Percentiles rank a stretch among this genome's conserved stretches.
Evolutionary conservation across 2,329 filamentous ascomycete genomes (phyloP).

Genomic region (Magnaporthales sp.): DNA sequence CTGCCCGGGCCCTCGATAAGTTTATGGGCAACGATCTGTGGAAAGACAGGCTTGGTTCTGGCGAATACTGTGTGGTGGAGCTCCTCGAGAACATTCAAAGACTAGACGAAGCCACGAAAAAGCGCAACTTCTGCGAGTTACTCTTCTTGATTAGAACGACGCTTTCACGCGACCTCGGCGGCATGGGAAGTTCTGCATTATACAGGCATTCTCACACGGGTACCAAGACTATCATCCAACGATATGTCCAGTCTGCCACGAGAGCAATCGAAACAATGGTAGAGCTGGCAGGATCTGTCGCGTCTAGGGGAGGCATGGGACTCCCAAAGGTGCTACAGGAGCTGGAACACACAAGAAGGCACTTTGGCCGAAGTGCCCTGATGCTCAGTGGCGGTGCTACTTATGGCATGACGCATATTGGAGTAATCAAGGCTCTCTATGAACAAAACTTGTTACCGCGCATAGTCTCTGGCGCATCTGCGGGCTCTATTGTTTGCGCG

Average conservation of each 20-base stretch:
- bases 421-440: constrained; percentile 74
- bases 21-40: constrained; percentile 75
- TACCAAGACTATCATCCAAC: constrained; percentile 79
- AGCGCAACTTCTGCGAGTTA: constrained; percentile 67
- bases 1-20: constrained; percentile 68
- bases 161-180: constrained; percentile 71
- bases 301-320: constrained; percentile 36
- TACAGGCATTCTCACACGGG: constrained; percentile 81
- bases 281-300: constrained; percentile 38
- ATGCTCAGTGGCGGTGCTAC: constrained; percentile 80
- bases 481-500: constrained; percentile 77
- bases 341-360: constrained; percentile 63
- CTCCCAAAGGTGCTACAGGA: constrained; percentile 55
- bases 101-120: constrained; percentile 64
- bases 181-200: constrained; percentile 74
- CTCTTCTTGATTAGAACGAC: constrained; percentile 73
- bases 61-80: constrained; percentile 54
- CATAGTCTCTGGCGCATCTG: constrained; percentile 81
- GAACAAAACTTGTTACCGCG: constrained; percentile 68
- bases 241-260: constrained; percentile 73
- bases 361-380: constrained; percentile 77
- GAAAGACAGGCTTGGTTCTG: constrained; percentile 57
- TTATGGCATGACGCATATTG: constrained; percentile 87
- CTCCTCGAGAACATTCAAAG: constrained; percentile 62
- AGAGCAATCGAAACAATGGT: constrained; percentile 66